A percentile compares a stretch with the other conserved stretches of the same genome.
Conservation (phyloP, 495 filamentous ascomycete genomes). For the Penicillium pancosmium region DNA sequence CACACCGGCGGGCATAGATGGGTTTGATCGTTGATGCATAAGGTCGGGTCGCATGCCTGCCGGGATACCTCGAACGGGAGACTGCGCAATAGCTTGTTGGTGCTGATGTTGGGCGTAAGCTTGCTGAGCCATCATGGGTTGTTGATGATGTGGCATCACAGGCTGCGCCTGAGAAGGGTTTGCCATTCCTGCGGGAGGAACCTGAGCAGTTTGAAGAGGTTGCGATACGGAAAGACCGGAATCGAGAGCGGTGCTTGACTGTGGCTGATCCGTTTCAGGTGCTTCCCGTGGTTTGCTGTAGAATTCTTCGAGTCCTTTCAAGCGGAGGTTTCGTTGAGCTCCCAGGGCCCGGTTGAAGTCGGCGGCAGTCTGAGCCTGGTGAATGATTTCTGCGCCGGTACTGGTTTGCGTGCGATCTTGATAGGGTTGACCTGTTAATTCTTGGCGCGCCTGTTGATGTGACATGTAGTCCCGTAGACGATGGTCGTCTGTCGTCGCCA, state of each 20-base stretch:
- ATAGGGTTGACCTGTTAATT: slow-evolving; percentile 85
- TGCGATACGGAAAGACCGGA: slow-evolving; percentile 52
- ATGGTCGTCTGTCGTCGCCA: slow-evolving; percentile 74
- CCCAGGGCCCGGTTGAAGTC: slow-evolving; percentile 87
- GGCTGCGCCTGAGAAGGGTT: slow-evolving; percentile 43
- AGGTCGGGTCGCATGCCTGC: slow-evolving; percentile 47
- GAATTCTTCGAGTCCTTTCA: slow-evolving; percentile 72
- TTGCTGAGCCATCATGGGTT: slow-evolving; percentile 44
- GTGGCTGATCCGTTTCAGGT: slow-evolving; percentile 53
- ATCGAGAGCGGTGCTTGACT: slow-evolving; percentile 53
- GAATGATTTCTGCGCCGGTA: slow-evolving; percentile 79
- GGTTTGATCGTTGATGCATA: slow-evolving; percentile 49
- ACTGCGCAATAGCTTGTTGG: slow-evolving; percentile 46
- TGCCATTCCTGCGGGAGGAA: slow-evolving; percentile 40
- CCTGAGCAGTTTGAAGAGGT: slow-evolving; percentile 46
- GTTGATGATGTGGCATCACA: slow-evolving; percentile 38
- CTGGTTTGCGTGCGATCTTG: slow-evolving; percentile 83
- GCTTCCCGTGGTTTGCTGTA: slow-evolving; percentile 79
- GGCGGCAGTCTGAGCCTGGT: slow-evolving; percentile 83
- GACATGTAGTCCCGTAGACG: slow-evolving; percentile 71
- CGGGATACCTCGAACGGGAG: slow-evolving; percentile 46
- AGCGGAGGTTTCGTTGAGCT: slow-evolving; percentile 72
- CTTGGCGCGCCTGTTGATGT: slow-evolving; percentile 73
- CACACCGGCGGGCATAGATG: slow-evolving; percentile 41
- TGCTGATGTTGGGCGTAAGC: slow-evolving; percentile 40